Conservation (phyloP, 2,329 filamentous ascomycete species). For the Fusarium oligoseptatum region DNA sequence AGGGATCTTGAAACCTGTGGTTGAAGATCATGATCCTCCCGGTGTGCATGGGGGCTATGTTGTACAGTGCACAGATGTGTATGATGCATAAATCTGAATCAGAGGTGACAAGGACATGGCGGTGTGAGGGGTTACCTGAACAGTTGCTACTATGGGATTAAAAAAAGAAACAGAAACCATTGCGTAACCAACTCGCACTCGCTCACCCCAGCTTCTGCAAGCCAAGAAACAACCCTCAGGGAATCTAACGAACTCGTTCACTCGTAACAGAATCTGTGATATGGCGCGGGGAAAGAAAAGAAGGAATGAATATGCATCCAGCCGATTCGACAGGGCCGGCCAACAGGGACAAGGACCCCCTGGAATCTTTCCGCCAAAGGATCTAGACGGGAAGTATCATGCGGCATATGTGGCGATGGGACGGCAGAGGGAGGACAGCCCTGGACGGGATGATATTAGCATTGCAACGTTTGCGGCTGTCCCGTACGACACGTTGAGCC, state of each 20-base stretch:
- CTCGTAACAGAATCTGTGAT: not conserved
- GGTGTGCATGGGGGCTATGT: not conserved
- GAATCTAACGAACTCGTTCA: not conserved
- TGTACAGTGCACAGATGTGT: not conserved
- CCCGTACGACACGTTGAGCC: not conserved
- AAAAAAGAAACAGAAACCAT: not conserved
- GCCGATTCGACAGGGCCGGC: not conserved
- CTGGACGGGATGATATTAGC: not conserved
- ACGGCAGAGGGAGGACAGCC: not conserved
- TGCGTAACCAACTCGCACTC: not conserved
- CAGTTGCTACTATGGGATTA: no score
- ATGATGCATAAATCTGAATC: not conserved
- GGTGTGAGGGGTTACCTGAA: not conserved
- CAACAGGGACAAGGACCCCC: not conserved
- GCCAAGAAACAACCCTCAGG: not conserved
- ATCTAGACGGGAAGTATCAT: slow-evolving; percentile 37
- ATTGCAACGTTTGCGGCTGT: not conserved
- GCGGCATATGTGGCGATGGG: not conserved
- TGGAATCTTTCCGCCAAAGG: not conserved
- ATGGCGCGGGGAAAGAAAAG: not conserved
- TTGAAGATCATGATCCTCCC: not conserved
- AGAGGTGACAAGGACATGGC: not conserved
- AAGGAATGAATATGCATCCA: not conserved
- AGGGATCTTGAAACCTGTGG: not conserved
- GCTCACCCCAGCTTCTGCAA: not conserved